A percentile compares a stretch with the other conserved stretches of the same genome.
These are phyloP conservation scores for Pseudozyma pruni DNA, from an alignment of 1,284 basidiomycete species.

Conservation along the genomic window DNA sequence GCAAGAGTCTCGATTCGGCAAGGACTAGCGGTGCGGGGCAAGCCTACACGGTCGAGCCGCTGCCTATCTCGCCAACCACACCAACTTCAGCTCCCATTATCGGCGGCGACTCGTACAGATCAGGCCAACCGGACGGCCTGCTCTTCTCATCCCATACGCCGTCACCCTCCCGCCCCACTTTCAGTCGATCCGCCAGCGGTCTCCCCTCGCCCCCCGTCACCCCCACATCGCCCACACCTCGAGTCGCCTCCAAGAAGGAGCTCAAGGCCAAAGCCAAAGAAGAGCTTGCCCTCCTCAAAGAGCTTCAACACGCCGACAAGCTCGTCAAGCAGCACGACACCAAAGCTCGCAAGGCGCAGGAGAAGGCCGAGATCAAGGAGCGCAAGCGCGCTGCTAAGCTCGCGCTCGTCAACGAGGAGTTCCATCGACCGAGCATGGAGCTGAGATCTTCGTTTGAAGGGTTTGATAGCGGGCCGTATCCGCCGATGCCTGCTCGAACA, in stretches of 20 bases:
- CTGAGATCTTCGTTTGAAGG: slow-evolving; percentile 3
- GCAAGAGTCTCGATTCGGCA: slow-evolving; percentile 23
- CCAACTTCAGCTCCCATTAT: slow-evolving; percentile 4
- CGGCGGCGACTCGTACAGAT: background rate
- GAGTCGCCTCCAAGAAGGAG: slow-evolving; percentile 40
- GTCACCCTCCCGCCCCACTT: slow-evolving; percentile 7
- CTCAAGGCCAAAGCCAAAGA: slow-evolving; percentile 50
- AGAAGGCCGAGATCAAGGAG: slow-evolving; percentile 32
- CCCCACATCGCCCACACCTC: slow-evolving; percentile 8
- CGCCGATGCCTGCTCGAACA: background rate
- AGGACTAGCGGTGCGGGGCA: background rate
- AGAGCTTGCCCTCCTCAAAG: slow-evolving; percentile 50
- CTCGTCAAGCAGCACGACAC: slow-evolving; percentile 54
- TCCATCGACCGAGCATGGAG: background rate
- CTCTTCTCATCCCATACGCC: slow-evolving; percentile 9
- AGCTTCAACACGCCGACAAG: slow-evolving; percentile 44
- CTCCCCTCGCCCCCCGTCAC: slow-evolving; percentile 24
- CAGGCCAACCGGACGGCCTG: slow-evolving; percentile 13
- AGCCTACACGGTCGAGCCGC: slow-evolving; percentile 1
- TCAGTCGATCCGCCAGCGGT: slow-evolving; percentile 1
- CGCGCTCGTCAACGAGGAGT: slow-evolving; percentile 10
- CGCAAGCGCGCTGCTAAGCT: slow-evolving; percentile 22
- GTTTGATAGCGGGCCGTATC: background rate
- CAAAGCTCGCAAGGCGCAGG: slow-evolving; percentile 34
- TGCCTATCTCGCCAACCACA: slow-evolving; percentile 10